A percentile compares a stretch with the other conserved stretches of the same genome.
Evolutionary conservation across 345 rosid genomes (phyloP).

Genomic region (Dipteronia sinensis): DNA sequence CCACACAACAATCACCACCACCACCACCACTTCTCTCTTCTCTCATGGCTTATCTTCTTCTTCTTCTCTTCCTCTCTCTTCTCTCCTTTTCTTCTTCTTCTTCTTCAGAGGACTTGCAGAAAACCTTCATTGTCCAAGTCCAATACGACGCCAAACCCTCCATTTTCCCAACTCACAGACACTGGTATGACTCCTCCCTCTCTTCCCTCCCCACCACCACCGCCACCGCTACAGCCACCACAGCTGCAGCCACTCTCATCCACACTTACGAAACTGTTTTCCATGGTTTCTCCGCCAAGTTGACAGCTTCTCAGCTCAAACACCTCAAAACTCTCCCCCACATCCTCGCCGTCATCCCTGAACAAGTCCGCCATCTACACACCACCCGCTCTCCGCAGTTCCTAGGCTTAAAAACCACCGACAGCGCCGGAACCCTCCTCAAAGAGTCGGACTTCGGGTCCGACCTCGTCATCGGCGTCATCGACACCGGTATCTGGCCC

Average conservation of each 20-base stretch:
- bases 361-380: slow-evolving; percentile 67
- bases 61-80: neutral
- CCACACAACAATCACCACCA: neutral
- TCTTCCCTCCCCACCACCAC: slow-evolving; percentile 38
- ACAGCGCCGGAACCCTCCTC: slow-evolving; percentile 61
- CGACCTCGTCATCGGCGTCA: slow-evolving; percentile 85
- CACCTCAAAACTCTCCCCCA: slow-evolving; percentile 50
- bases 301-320: slow-evolving; percentile 51
- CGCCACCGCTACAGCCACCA: slow-evolving; percentile 19
- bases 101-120: neutral
- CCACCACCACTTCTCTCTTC: neutral
- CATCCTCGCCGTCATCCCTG: slow-evolving; percentile 69
- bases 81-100: neutral
- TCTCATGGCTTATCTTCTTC: neutral
- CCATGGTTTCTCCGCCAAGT: slow-evolving; percentile 85
- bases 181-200: slow-evolving; percentile 78
- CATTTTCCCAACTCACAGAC: slow-evolving; percentile 76
- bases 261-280: slow-evolving; percentile 92
- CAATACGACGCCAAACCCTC: slow-evolving; percentile 74
- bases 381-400: slow-evolving; percentile 96
- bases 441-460: slow-evolving; percentile 92
- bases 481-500: slow-evolving; percentile 96
- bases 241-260: slow-evolving; percentile 37
- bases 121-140: slow-evolving; percentile 59
- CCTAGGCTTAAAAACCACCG: slow-evolving; percentile 68